Conservation (phyloP, 2,329 filamentous ascomycete genomes). For the Bipolaris sorokiniana region DNA sequence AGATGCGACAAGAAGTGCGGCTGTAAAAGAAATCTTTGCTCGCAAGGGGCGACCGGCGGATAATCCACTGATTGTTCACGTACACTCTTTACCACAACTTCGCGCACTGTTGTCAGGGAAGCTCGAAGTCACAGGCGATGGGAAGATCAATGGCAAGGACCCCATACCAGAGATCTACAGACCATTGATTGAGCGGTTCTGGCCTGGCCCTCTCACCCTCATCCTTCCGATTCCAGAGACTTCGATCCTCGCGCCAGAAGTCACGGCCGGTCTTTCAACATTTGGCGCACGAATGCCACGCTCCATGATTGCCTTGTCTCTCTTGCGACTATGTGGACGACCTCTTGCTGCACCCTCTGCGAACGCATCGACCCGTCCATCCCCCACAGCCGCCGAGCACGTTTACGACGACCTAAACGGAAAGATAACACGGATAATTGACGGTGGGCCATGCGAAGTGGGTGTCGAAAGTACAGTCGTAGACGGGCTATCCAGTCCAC, state of each 20-base stretch:
- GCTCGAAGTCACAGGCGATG: not conserved
- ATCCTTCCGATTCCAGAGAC: constrained; percentile 76
- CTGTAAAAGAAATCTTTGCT: constrained; percentile 89
- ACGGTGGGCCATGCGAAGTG: constrained; percentile 84
- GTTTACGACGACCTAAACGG: constrained; percentile 84
- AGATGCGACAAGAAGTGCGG: constrained; percentile 82
- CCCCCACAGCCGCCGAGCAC: constrained; percentile 87
- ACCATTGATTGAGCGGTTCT: constrained; percentile 80
- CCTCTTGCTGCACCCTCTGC: constrained; percentile 92
- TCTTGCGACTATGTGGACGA: constrained; percentile 78
- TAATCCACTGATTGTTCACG: constrained; percentile 93
- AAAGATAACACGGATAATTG: constrained; percentile 83
- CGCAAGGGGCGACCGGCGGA: constrained; percentile 91
- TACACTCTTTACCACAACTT: constrained; percentile 81
- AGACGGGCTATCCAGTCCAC: constrained; percentile 82
- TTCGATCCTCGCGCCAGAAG: constrained; percentile 81
- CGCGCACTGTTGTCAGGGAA: constrained; percentile 61
- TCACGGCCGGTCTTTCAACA: constrained; percentile 81
- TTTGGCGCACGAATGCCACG: constrained; percentile 92
- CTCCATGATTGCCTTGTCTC: constrained; percentile 79
- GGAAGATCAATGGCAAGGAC: constrained; percentile 32
- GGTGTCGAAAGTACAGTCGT: constrained; percentile 98
- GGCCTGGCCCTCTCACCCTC: constrained; percentile 94
- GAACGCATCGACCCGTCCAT: constrained; percentile 92
- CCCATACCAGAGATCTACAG: constrained; percentile 77